Evolutionary conservation across 148 eudicot species (phyloP).

Genomic region (Vaccinium myrtillus): DNA sequence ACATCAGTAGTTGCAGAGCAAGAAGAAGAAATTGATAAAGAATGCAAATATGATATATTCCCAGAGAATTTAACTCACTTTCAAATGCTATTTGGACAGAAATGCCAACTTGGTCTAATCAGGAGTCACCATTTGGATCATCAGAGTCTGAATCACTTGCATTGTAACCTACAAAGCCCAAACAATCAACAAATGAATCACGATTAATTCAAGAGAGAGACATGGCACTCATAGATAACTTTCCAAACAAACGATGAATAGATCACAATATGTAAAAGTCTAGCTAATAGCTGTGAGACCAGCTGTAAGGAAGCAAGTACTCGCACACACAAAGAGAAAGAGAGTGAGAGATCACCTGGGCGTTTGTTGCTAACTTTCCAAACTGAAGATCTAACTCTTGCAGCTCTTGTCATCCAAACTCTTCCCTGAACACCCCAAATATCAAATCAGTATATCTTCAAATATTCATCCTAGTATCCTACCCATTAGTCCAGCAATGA

Average conservation of each 20-base stretch:
- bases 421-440: constrained; percentile 46
- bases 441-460: background rate
- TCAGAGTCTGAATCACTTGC: constrained; percentile 95
- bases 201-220: constrained; percentile 6
- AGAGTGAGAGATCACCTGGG: constrained; percentile 49
- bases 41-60: background rate
- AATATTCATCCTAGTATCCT: background rate
- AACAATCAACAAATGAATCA: constrained; percentile 11
- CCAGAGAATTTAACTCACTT: constrained; percentile 22
- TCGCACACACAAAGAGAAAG: background rate
- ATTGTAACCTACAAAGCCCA: constrained; percentile 63
- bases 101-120: constrained; percentile 22
- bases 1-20: background rate
- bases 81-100: constrained; percentile 13
- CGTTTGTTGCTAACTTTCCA: constrained; percentile 88
- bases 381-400: constrained; percentile 80
- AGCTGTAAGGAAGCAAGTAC: background rate
- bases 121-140: constrained; percentile 41
- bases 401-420: constrained; percentile 71
- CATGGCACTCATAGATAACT: background rate
- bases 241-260: background rate
- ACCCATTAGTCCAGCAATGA: background rate
- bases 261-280: background rate
- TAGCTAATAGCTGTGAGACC: background rate
- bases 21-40: background rate